Conservation (phyloP, 306 rosid genomes). For the Casuarina glauca region DNA sequence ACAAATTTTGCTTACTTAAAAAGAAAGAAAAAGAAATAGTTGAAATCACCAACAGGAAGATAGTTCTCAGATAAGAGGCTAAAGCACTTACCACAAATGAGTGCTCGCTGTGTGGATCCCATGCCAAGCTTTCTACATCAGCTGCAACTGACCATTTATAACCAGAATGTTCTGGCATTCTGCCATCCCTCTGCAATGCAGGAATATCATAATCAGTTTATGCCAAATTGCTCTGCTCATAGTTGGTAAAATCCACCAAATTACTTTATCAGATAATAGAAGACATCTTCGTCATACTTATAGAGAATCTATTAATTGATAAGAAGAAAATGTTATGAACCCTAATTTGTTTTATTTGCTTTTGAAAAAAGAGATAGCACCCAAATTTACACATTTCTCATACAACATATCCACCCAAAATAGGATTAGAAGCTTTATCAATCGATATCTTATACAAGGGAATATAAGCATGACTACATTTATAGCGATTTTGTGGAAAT, state of each 20-base stretch:
- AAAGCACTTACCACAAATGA: conserved; percentile 70
- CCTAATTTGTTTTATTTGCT: no score
- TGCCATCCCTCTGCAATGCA: conserved; percentile 78
- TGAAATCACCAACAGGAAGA: not conserved
- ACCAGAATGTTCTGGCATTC: conserved; percentile 80
- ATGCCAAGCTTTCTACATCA: conserved; percentile 92
- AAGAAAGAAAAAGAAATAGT: not conserved
- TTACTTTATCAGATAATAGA: not conserved
- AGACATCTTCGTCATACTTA: no score
- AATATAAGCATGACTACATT: no score
- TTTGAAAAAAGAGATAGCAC: no score
- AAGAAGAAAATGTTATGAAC: no score
- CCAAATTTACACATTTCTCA: no score
- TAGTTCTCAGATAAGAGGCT: conserved; percentile 16
- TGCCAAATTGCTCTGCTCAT: no score
- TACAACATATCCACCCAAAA: no score
- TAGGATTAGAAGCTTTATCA: no score
- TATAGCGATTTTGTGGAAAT: no score
- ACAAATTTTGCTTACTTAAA: not conserved
- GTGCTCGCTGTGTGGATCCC: conserved; percentile 90
- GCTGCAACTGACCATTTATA: conserved; percentile 73
- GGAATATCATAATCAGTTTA: conserved; percentile 2
- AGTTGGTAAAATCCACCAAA: conserved; percentile 4
- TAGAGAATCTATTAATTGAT: no score
- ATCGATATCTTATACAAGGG: no score